Evolutionary conservation across 2,329 filamentous ascomycete species (phyloP), one percentile per base, ranked within the genome.

Genomic region (Aspergillus sergii): DNA sequence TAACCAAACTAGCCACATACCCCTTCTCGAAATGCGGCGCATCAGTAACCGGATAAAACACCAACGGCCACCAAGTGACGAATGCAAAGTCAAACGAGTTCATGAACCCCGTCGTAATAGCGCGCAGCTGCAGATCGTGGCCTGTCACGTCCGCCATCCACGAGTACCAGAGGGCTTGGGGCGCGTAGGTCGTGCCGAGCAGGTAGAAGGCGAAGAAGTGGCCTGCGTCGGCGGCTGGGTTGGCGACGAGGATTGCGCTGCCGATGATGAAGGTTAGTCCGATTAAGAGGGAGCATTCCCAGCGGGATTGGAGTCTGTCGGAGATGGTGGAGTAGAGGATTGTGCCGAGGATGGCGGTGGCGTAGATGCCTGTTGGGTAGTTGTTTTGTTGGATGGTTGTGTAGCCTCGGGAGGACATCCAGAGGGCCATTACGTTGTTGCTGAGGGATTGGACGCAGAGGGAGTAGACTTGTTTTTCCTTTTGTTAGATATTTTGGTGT

Each of bases 161-260:
- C 0, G 78, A 77, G 64, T 82, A 82, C 80, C 80, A 82, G 21
- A 82, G 69, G 5, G 80, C 80, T 61, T 82, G 80, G 1, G 80
- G 80, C 2, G 80, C 80, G 59, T 79, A 82, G 0, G 79, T 81
- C 0, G 80, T 81, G 3, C 80, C 80, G 2, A 82, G 73, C 1
- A 81, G 66, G 64, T 81, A 82, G 62, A 81, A 82, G 8, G 80
- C 79, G 51, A 81, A 77, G 60, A 82, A 82, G 60, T 80, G 76
- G 36, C 73, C 79, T 0, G 74, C 75, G 45, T 51, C 28, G 16
- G 48, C 8, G 48, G 28, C 10, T 8, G 28, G 48, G 48, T 51
- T 51, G 19, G 11, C 28, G 10, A 51, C 48, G 11, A 51, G 48
- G 28, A 51, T n/a, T n/a, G 48, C 48, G 28, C 48, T 51, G 30